phyloP scores from a whole-genome alignment of 2,329 filamentous ascomycete species.

The Aspergillus amoenus region DNA sequence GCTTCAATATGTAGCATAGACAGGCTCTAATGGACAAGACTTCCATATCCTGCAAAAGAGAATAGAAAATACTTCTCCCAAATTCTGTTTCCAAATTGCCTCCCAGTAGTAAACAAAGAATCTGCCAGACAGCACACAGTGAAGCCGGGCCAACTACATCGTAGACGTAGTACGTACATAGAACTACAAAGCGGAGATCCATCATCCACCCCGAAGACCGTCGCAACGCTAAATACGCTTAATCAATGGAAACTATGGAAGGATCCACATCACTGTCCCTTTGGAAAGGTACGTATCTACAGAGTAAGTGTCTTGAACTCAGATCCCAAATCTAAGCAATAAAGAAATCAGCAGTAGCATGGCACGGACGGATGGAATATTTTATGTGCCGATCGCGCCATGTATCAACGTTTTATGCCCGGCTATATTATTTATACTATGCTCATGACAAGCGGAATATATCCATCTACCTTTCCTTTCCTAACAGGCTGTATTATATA shows the following conservation, averaged over 20 bases:
- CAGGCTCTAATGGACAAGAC: slow-evolving; percentile 15
- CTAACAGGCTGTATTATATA: too few species aligned
- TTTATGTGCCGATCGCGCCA: too few species aligned
- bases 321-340: background rate
- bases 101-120: background rate
- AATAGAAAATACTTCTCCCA: slow-evolving; percentile 13
- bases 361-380: too few species aligned
- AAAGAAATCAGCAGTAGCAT: too few species aligned
- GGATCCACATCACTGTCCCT: background rate
- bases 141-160: background rate
- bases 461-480: too few species aligned
- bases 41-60: slow-evolving; percentile 14
- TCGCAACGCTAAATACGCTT: slow-evolving; percentile 13
- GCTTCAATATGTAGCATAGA: slow-evolving; percentile 18
- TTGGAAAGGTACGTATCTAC: background rate
- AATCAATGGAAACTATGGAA: background rate
- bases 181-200: background rate
- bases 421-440: too few species aligned
- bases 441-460: too few species aligned
- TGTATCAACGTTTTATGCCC: too few species aligned
- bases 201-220: slow-evolving; percentile 3
- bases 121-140: background rate
- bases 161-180: too few species aligned
- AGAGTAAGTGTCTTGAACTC: too few species aligned
- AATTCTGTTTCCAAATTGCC: background rate